phyloP scores from a whole-genome alignment of 2,329 filamentous ascomycete genomes.

The Oidium heveae region DNA sequence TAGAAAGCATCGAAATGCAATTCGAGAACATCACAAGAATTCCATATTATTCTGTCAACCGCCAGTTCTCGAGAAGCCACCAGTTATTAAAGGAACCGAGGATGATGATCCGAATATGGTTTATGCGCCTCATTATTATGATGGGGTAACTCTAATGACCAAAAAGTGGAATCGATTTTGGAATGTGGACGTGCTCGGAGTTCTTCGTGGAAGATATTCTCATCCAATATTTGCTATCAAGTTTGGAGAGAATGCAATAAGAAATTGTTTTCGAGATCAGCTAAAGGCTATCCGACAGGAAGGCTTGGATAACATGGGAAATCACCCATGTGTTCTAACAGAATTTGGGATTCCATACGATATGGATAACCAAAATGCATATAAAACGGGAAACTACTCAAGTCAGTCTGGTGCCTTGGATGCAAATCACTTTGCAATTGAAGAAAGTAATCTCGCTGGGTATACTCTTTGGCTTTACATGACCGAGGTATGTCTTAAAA shows the following conservation, averaged over 20 bases:
- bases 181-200: slow-evolving; percentile 88
- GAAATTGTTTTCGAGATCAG: slow-evolving; percentile 80
- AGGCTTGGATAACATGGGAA: slow-evolving; percentile 66
- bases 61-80: slow-evolving; percentile 76
- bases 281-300: slow-evolving; percentile 62
- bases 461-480: slow-evolving; percentile 81
- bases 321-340: slow-evolving; percentile 70
- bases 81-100: slow-evolving; percentile 57
- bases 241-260: slow-evolving; percentile 75
- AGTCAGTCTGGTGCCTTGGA: slow-evolving; percentile 85
- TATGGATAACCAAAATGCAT: slow-evolving; percentile 92
- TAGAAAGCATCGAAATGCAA: slow-evolving; percentile 45
- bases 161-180: slow-evolving; percentile 97
- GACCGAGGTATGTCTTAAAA: slow-evolving; percentile 27
- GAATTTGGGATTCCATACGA: slow-evolving; percentile 97
- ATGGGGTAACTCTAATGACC: slow-evolving; percentile 85
- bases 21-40: slow-evolving; percentile 51
- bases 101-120: slow-evolving; percentile 81
- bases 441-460: slow-evolving; percentile 60
- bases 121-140: slow-evolving; percentile 89
- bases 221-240: slow-evolving; percentile 81
- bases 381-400: slow-evolving; percentile 83
- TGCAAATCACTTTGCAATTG: slow-evolving; percentile 81
- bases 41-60: slow-evolving; percentile 80
- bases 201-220: slow-evolving; percentile 69